A percentile compares a stretch with the other conserved stretches of the same genome.
phyloP scores from a whole-genome alignment of 1,139 yeast genomes.

The Saccharomyces pastorianus region DNA sequence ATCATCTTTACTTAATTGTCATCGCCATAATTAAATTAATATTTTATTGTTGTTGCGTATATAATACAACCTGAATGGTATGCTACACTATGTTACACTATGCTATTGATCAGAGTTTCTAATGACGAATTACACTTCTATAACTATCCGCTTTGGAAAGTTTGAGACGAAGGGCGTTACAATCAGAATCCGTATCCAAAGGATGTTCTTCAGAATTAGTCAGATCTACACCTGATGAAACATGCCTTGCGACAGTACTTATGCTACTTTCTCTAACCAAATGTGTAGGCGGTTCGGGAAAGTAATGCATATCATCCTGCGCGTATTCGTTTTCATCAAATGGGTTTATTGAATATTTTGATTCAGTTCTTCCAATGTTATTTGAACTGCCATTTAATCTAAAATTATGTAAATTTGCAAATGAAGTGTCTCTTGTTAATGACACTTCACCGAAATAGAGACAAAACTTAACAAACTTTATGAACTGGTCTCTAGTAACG shows the following conservation, averaged over 20 bases:
- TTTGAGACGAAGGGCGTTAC: neutral
- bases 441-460: constrained; percentile 28
- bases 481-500: constrained; percentile 52
- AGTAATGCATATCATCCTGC: constrained; percentile 7
- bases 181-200: neutral
- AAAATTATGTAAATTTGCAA: neutral
- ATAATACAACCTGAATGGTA: neutral
- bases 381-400: neutral
- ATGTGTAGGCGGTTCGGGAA: constrained; percentile 6
- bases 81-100: neutral
- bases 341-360: constrained; percentile 1
- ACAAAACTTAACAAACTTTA: constrained; percentile 47
- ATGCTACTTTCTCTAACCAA: constrained; percentile 9
- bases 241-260: constrained; percentile 16
- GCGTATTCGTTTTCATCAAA: constrained; percentile 6
- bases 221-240: constrained; percentile 4
- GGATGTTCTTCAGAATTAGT: neutral
- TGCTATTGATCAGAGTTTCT: neutral
- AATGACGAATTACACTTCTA: constrained; percentile 11
- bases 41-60: constrained; percentile 1
- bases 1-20: neutral
- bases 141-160: constrained; percentile 9
- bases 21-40: neutral
- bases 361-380: neutral
- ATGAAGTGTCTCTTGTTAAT: constrained; percentile 11